Conservation (phyloP, 2,329 filamentous ascomycete genomes). For the Aspergillus terreus region DNA sequence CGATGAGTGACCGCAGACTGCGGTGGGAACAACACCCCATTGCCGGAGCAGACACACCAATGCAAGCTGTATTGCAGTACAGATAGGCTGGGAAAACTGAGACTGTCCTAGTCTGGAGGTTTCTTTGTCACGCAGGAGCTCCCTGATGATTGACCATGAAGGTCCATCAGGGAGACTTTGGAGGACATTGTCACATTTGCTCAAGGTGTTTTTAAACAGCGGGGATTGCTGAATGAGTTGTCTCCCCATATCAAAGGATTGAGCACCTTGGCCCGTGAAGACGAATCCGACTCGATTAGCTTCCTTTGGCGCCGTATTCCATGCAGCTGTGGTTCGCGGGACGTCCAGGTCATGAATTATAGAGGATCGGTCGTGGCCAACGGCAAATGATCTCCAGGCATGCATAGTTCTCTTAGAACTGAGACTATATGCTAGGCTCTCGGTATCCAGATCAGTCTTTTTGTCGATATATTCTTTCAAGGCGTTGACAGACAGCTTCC, state of each 20-base stretch:
- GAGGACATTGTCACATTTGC: constrained; percentile 11
- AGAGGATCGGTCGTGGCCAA: background rate
- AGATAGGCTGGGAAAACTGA: background rate
- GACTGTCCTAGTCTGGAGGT: background rate
- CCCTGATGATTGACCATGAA: constrained; percentile 7
- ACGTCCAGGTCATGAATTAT: background rate
- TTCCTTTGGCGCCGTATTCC: background rate
- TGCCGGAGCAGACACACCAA: background rate
- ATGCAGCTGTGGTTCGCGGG: background rate
- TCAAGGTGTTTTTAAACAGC: background rate
- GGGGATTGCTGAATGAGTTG: constrained; percentile 10
- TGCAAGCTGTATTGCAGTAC: background rate
- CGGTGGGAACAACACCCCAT: constrained; percentile 7
- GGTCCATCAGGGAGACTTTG: constrained; percentile 9
- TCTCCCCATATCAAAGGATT: constrained; percentile 19
- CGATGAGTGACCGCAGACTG: constrained; percentile 19
- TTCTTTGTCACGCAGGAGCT: constrained; percentile 1
- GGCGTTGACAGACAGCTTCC: background rate
- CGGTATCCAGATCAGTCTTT: background rate
- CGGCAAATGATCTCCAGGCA: background rate
- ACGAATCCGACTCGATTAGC: constrained; percentile 13
- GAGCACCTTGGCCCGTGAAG: constrained; percentile 24
- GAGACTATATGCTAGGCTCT: background rate
- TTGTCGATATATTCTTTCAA: background rate
- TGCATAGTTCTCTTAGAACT: background rate